These are phyloP conservation scores for Purpureocillium takamizusanense DNA, from an alignment of 2,329 filamentous ascomycete genomes.

Conservation along the genomic window DNA sequence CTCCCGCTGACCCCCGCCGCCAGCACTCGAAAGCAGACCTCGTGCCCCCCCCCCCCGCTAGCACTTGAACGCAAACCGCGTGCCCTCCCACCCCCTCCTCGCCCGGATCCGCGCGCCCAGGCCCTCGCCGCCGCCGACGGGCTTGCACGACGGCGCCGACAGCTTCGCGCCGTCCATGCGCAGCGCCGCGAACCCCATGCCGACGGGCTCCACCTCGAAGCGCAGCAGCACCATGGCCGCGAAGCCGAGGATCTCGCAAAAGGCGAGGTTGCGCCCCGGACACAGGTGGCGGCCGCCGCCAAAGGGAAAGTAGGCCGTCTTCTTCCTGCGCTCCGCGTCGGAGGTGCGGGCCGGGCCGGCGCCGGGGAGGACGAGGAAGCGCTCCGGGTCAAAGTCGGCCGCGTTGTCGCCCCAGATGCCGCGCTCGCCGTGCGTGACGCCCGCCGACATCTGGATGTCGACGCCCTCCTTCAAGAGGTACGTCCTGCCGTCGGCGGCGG, in stretches of 20 bases:
- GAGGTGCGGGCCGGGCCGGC: too few species aligned
- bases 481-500: slow-evolving; percentile 11
- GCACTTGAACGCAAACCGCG: not conserved
- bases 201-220: slow-evolving; percentile 4
- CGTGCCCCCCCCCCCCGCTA: too few species aligned
- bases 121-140: not conserved
- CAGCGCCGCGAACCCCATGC: not conserved
- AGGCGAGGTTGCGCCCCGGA: slow-evolving; percentile 9
- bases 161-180: not conserved
- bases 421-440: slow-evolving; percentile 12
- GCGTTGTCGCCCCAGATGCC: slow-evolving; percentile 14
- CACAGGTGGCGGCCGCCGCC: slow-evolving; percentile 9
- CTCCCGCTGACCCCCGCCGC: too few species aligned
- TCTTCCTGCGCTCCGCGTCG: not conserved
- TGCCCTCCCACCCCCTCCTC: not conserved
- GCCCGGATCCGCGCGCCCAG: not conserved
- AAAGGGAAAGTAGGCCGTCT: not conserved
- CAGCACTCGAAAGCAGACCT: too few species aligned
- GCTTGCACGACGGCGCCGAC: not conserved
- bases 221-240: slow-evolving; percentile 6
- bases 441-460: slow-evolving; percentile 17
- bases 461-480: slow-evolving; percentile 20
- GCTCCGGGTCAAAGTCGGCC: not conserved
- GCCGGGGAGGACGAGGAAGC: too few species aligned
- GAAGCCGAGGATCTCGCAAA: slow-evolving; percentile 7